Base-by-base conservation (phyloP, 352 stramenopile species). In the Globisporangium nunn region DNA sequence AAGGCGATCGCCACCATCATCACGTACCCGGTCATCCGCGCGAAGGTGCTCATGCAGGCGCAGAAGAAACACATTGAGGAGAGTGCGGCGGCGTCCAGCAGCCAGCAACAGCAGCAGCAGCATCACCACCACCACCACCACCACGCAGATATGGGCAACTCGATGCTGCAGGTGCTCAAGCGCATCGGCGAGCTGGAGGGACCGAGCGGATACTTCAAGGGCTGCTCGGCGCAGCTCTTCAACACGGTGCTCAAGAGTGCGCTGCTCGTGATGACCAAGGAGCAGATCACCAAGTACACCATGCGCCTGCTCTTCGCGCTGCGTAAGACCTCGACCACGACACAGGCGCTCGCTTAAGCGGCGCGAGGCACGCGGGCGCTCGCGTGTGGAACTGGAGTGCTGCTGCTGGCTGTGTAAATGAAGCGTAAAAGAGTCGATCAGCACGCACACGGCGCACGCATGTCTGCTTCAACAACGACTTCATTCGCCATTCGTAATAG, bases 11-110 rank as follows among this genome's bases (percentile, higher is more conserved):
- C 86, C 15, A 96, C 86, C 2, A 53, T 96, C 31, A 15, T 93
- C 44, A 96, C 86, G n/a, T 96, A 96, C 67, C 86, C 86, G 5
- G 58, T 96, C 44, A 96, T 96, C 64, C 86, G 86, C 35, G 85
- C 86, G 37, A 96, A 96, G 67, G 85, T 92, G 54, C 66, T 92
- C n/a, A 88, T 92, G 75, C 81, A 92, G 62, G 79, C 79, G 1
- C 73, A 89, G 66, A 87, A 84, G 62, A 85, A 86, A 56, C 68
- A 85, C 28, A 53, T 68, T 23, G 61, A 65, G 33, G 58, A 54
- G 23, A 46, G 40, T 17, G 39, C 12, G 39, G 2, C 10, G 14
- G 23, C 23, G 23, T 23, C 23, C 23, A 23, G 23, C 23, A 23
- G 23, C 23, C 39, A 44, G 39, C 40, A 23, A 17, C 40, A 23